Conservation (phyloP, 2,329 filamentous ascomycete species). For the Ascochyta koolunga region DNA sequence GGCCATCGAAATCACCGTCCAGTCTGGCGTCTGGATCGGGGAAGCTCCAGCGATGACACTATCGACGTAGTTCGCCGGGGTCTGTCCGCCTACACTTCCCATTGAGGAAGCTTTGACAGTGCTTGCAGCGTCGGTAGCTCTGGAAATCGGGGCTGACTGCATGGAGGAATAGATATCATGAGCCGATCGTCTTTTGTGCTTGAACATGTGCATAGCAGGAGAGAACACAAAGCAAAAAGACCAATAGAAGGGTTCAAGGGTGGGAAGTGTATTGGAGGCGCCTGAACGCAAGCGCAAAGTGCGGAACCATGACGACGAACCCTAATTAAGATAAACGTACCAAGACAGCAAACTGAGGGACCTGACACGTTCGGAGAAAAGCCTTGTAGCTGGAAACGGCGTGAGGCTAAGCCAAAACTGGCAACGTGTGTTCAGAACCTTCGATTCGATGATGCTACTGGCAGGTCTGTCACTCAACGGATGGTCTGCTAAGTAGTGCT, state of each 20-base stretch:
- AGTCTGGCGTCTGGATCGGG: conserved; percentile 23
- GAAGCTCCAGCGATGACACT: conserved; percentile 32
- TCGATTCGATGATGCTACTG: conserved; percentile 13
- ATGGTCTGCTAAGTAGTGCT: conserved; percentile 11
- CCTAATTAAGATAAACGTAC: conserved; percentile 30
- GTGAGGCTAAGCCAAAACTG: conserved; percentile 11
- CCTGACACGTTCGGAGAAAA: conserved; percentile 2
- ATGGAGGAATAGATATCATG: conserved; percentile 37
- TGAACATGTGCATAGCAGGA: conserved; percentile 34
- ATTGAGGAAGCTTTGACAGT: conserved; percentile 33
- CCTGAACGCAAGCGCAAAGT: conserved; percentile 7
- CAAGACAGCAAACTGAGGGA: conserved; percentile 10
- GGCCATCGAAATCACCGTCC: conserved; percentile 24
- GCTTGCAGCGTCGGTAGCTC: conserved; percentile 21
- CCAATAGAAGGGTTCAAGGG: conserved; percentile 6
- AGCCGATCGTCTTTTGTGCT: conserved; percentile 40
- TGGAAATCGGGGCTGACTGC: conserved; percentile 27
- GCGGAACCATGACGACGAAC: conserved; percentile 27
- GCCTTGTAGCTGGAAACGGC: conserved; percentile 1
- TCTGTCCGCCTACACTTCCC: conserved; percentile 30
- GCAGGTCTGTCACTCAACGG: conserved; percentile 7
- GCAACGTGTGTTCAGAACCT: conserved; percentile 4
- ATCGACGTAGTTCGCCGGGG: conserved; percentile 31
- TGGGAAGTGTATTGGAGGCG: conserved; percentile 11
- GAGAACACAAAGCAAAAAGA: conserved; percentile 1